Conservation (phyloP, 202 grass and related monocot species). For the Cymbopogon flexuosus region DNA sequence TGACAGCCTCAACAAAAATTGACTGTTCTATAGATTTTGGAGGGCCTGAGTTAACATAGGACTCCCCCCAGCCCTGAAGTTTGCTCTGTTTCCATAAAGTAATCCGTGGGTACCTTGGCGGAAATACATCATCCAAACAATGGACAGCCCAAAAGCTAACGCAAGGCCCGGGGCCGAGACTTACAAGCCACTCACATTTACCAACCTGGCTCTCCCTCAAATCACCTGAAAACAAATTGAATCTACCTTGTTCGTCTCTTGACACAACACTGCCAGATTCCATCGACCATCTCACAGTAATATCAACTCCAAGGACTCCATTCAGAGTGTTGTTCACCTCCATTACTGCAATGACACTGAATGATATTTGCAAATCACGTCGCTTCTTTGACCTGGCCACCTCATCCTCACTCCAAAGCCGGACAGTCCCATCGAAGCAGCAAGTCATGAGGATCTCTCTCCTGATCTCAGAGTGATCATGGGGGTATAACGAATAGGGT, state of each 20-base stretch:
- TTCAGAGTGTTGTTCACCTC: conserved; percentile 71
- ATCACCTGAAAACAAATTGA: conserved; percentile 50
- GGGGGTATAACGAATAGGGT: conserved; percentile 29
- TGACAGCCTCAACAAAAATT: conserved; percentile 59
- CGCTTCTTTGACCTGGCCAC: conserved; percentile 43
- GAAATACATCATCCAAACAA: conserved; percentile 85
- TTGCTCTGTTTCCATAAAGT: conserved; percentile 68
- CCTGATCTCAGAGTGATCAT: conserved; percentile 35
- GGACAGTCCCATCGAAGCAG: conserved; percentile 72
- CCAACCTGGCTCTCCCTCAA: conserved; percentile 44
- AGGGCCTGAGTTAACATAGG: conserved; percentile 25
- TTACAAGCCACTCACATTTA: conserved; percentile 87
- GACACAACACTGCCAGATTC: conserved; percentile 49
- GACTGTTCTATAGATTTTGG: conserved; percentile 28
- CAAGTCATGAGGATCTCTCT: conserved; percentile 80
- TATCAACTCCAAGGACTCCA: conserved; percentile 67
- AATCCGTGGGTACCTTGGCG: conserved; percentile 65
- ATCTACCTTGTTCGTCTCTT: conserved; percentile 45
- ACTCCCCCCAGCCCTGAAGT: conserved; percentile 30
- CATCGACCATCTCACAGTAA: conserved; percentile 67
- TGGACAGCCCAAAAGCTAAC: conserved; percentile 73
- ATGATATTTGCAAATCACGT: conserved; percentile 41
- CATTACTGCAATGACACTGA: conserved; percentile 65
- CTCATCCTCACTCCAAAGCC: conserved; percentile 71
- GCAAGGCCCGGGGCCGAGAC: conserved; percentile 50